A percentile compares a stretch with the other conserved stretches of the same genome.
phyloP scores from a whole-genome alignment of 208 protist genomes.

The Wallacemonas sp. region DNA sequence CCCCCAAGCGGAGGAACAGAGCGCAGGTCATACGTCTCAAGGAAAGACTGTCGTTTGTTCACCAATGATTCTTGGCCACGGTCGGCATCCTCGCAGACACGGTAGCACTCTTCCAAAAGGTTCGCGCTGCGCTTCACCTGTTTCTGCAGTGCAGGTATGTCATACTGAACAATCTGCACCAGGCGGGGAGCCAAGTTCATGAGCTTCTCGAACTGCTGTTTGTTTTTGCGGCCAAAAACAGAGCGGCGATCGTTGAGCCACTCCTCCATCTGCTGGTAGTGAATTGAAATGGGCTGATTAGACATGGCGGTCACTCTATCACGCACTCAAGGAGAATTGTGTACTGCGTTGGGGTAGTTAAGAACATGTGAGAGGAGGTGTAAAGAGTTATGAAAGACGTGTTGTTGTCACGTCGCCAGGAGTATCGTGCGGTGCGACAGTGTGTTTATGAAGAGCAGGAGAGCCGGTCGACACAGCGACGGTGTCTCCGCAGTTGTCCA shows the following conservation, averaged over 20 bases:
- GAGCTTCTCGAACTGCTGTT: conserved; percentile 41
- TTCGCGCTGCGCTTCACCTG: conserved; percentile 42
- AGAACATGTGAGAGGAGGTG: too few species aligned
- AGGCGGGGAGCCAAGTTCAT: conserved; percentile 49
- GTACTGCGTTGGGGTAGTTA: too few species aligned
- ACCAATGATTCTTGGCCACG: conserved; percentile 25
- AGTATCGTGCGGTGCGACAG: too few species aligned
- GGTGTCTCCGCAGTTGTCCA: too few species aligned
- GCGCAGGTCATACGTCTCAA: conserved; percentile 44
- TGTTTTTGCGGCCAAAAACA: conserved; percentile 55
- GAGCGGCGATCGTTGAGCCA: conserved; percentile 69
- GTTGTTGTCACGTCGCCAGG: too few species aligned
- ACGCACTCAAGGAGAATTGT: too few species aligned
- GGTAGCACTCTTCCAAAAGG: conserved; percentile 54
- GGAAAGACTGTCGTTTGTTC: conserved; percentile 33
- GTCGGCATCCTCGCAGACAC: conserved; percentile 53
- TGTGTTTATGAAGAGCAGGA: too few species aligned
- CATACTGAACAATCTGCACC: conserved; percentile 65
- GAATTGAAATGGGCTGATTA: conserved; percentile 55
- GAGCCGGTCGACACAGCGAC: too few species aligned
- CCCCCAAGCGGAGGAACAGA: not conserved
- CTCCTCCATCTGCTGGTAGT: conserved; percentile 86
- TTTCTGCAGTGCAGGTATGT: conserved; percentile 67
- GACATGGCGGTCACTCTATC: conserved; percentile 36
- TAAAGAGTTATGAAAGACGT: too few species aligned